Evolutionary conservation across 768 basidiomycete genomes (phyloP).

Genomic region (Lactarius pseudohatsudake): DNA sequence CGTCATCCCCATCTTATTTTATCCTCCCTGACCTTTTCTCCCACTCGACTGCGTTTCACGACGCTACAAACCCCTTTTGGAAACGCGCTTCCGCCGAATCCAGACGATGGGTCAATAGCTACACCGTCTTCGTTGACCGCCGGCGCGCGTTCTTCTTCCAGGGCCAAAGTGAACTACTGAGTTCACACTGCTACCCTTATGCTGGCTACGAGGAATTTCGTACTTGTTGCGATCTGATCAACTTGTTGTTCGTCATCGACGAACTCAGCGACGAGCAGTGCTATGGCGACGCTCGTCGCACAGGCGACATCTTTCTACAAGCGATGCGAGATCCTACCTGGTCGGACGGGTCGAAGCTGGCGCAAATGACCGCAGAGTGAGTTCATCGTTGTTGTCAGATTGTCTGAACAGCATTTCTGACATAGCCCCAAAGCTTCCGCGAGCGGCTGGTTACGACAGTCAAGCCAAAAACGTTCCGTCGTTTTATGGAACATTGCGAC

Average conservation of each 20-base stretch:
- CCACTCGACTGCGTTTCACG: conserved; percentile 42
- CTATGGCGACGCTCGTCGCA: conserved; percentile 52
- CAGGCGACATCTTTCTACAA: conserved; percentile 52
- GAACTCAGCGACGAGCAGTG: conserved; percentile 68
- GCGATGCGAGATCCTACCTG: conserved; percentile 52
- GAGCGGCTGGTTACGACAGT: conserved; percentile 44
- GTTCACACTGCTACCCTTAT: conserved; percentile 61
- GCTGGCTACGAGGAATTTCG: conserved; percentile 56
- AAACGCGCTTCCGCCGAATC: conserved; percentile 55
- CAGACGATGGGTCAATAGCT: conserved; percentile 61
- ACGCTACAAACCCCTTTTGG: conserved; percentile 57
- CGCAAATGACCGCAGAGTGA: conserved; percentile 61
- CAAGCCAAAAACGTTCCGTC: conserved; percentile 47
- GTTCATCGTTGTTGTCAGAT: conserved; percentile 30
- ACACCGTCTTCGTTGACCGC: conserved; percentile 55
- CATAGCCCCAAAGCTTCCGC: conserved; percentile 46
- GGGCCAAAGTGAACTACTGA: conserved; percentile 60
- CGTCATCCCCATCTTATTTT: conserved; percentile 34
- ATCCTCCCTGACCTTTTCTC: conserved; percentile 57
- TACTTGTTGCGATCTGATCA: conserved; percentile 63
- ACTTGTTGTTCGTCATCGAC: conserved; percentile 65
- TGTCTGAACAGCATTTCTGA: conserved; percentile 4
- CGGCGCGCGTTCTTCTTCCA: conserved; percentile 65
- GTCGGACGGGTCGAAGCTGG: conserved; percentile 57
- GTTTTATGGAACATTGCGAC: conserved; percentile 54